Conservation (phyloP, 495 filamentous ascomycete species). For the Penicillium lagena region DNA sequence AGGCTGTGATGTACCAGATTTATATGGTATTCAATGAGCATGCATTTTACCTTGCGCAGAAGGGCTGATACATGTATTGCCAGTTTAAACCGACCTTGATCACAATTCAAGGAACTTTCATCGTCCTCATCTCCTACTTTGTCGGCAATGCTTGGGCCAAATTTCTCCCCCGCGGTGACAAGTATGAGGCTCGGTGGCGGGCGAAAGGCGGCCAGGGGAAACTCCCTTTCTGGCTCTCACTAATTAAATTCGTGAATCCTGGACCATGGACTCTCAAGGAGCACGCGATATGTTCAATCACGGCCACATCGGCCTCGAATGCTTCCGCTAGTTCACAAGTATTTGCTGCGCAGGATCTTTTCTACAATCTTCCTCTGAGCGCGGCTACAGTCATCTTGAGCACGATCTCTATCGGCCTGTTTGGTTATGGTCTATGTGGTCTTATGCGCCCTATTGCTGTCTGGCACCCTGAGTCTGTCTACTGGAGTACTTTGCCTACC, state of each 20-base stretch:
- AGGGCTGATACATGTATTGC: background rate
- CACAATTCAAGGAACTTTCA: conserved; percentile 27
- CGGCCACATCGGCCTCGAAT: conserved; percentile 20
- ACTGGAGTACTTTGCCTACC: conserved; percentile 27
- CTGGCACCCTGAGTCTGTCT: conserved; percentile 45
- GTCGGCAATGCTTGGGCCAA: conserved; percentile 32
- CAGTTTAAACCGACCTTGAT: conserved; percentile 26
- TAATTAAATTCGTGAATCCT: conserved; percentile 21
- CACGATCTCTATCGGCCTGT: conserved; percentile 30
- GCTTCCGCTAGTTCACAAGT: conserved; percentile 8
- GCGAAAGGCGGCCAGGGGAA: conserved; percentile 14
- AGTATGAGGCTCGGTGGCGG: conserved; percentile 21
- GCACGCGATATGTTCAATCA: conserved; percentile 24
- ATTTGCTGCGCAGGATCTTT: conserved; percentile 25
- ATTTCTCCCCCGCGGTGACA: conserved; percentile 35
- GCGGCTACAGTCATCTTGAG: conserved; percentile 20
- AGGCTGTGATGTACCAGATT: conserved; percentile 43
- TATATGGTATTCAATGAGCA: conserved; percentile 23
- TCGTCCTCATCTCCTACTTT: conserved; percentile 38
- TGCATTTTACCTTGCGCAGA: background rate
- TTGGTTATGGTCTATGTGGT: conserved; percentile 50
- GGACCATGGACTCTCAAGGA: conserved; percentile 28
- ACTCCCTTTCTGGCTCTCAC: conserved; percentile 8
- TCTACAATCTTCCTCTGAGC: conserved; percentile 22
- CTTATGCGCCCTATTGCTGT: conserved; percentile 46